Percentiles rank a stretch among this genome's conserved stretches.
phyloP scores from a whole-genome alignment of 805 yeast genomes.

The Yarrowia deformans region DNA sequence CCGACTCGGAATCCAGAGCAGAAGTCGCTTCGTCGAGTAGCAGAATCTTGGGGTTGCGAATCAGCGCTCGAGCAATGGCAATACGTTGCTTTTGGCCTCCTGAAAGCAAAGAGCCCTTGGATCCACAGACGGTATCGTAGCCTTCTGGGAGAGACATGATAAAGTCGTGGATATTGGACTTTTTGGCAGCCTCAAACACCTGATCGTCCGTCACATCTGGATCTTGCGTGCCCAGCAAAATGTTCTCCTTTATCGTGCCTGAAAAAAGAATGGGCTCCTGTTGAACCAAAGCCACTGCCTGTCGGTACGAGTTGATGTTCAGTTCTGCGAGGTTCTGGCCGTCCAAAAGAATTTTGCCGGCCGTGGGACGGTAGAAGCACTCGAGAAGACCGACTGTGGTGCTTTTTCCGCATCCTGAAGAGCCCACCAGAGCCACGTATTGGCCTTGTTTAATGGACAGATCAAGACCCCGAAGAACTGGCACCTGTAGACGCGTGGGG shows the following conservation, averaged over 20 bases:
- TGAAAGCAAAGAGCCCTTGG: slow-evolving; percentile 64
- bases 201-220: slow-evolving; percentile 53
- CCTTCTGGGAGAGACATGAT: slow-evolving; percentile 64
- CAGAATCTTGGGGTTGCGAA: slow-evolving; percentile 68
- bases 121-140: slow-evolving; percentile 63
- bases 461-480: slow-evolving; percentile 60
- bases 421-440: slow-evolving; percentile 71
- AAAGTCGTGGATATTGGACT: slow-evolving; percentile 66
- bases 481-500: slow-evolving; percentile 61
- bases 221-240: slow-evolving; percentile 57
- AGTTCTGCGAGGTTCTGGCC: slow-evolving; percentile 58
- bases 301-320: slow-evolving; percentile 59
- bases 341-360: slow-evolving; percentile 61
- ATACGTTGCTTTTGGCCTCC: slow-evolving; percentile 82
- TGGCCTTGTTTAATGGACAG: slow-evolving; percentile 59
- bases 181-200: slow-evolving; percentile 56
- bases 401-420: slow-evolving; percentile 68
- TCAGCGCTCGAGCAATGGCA: slow-evolving; percentile 76
- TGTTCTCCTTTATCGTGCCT: slow-evolving; percentile 63
- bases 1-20: slow-evolving; percentile 73
- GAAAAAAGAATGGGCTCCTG: slow-evolving; percentile 67
- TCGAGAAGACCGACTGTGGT: slow-evolving; percentile 62
- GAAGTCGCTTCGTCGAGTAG: slow-evolving; percentile 75
- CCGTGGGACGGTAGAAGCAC: slow-evolving; percentile 59
- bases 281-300: slow-evolving; percentile 64